Percentiles rank a stretch among this genome's conserved stretches.
phyloP scores from a whole-genome alignment of 257 asterid species.

The Solanum dulcamara region DNA sequence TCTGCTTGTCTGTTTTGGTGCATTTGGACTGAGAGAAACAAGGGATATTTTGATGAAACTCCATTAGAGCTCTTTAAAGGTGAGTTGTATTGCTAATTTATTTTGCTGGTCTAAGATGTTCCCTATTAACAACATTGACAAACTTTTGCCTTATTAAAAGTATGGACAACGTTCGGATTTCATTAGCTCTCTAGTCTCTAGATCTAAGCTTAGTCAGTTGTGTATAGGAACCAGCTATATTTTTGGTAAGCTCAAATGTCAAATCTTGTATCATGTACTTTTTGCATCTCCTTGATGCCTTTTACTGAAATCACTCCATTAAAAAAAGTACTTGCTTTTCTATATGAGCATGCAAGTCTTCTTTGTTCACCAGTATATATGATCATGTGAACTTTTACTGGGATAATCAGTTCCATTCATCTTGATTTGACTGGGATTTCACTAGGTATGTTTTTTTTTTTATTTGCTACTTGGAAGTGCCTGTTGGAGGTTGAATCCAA shows the following conservation, averaged over 20 bases:
- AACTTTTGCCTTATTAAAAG: background rate
- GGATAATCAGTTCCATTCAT: background rate
- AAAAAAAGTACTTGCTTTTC: background rate
- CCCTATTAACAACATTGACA: background rate
- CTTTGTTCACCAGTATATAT: background rate
- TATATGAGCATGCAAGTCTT: background rate
- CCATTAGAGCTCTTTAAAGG: background rate
- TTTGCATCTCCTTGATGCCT: background rate
- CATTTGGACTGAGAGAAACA: background rate
- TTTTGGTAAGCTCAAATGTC: background rate
- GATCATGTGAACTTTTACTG: background rate
- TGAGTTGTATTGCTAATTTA: background rate
- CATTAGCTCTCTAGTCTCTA: background rate
- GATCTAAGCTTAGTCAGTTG: background rate
- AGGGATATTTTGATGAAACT: background rate
- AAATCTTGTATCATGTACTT: background rate
- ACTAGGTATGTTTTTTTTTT: too few species aligned
- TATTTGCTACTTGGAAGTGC: background rate
- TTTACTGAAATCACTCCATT: background rate
- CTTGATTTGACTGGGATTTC: too few species aligned
- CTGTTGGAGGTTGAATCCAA: background rate
- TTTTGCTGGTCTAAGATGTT: background rate
- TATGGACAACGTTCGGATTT: background rate
- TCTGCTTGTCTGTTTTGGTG: background rate
- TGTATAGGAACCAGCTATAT: background rate